Evolutionary conservation across 2,329 filamentous ascomycete species (phyloP), one percentile per base, ranked within the genome.

Genomic region (Monosporascus ibericus): DNA sequence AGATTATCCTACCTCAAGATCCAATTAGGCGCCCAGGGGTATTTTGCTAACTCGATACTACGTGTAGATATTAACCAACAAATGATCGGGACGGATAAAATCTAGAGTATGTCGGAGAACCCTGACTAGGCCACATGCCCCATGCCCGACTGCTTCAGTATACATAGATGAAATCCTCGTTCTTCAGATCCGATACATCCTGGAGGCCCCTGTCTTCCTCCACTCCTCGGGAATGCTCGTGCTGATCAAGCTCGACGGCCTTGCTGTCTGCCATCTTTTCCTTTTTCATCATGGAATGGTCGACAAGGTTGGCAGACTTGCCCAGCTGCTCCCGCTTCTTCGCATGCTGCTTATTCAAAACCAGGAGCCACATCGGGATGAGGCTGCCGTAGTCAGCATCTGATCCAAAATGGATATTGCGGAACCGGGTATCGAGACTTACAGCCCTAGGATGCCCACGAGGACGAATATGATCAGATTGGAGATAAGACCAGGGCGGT

Each of bases 161-260:
- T 6, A 66, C 63, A 38, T 67, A 86, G 17, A 85, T 75, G 68
- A 87, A 87, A 60, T 87, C 83, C 52, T 88, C 82, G 59, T 87
- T 88, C 69, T 83, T 70, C 20, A 77, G 68, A 65, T 88, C 85
- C 1, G 84, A 86, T 58, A 86, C 58, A 67, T 88, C 85, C 57
- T 79, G 64, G 48, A 81, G 78, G 0, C 76, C 78, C 47, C 78
- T 74, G 17, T 77, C 72, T 6, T 79, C 61, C 18, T 65, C 63
- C 6, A 66, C 44, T 56, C 52, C 63, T 48, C 48, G 59, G 30
- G 49, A 55, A 44, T 55, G 57, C 17, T 62, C 79, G 20, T 61
- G 58, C 22, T 79, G 55, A 39, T 61, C 53, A 7, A 63, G 20
- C 39, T 63, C 57, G 50, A 58, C 65, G 52, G 37, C 65, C 47